A percentile compares a stretch with the other conserved stretches of the same genome.
These are phyloP conservation scores for Lotmaria passim DNA, from an alignment of 208 protist species.

Conservation along the genomic window DNA sequence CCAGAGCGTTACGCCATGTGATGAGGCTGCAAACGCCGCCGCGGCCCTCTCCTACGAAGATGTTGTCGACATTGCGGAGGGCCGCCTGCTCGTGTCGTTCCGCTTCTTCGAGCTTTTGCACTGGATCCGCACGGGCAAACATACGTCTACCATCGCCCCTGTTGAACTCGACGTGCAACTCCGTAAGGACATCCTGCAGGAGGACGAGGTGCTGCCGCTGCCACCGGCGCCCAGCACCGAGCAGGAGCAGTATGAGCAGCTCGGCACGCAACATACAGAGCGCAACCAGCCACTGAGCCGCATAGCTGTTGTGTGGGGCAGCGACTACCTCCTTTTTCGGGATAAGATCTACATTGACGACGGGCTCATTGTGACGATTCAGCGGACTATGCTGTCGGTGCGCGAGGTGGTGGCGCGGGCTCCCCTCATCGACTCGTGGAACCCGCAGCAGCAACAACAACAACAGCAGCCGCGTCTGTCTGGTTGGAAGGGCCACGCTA, in stretches of 20 bases:
- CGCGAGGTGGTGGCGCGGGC: slow-evolving; percentile 60
- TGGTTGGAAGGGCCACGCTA: background rate
- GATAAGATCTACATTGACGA: slow-evolving; percentile 86
- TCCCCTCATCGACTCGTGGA: slow-evolving; percentile 1
- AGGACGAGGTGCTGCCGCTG: slow-evolving; percentile 67
- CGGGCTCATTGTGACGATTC: slow-evolving; percentile 74
- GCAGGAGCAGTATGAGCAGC: slow-evolving; percentile 55
- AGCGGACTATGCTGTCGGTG: slow-evolving; percentile 73
- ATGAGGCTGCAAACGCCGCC: background rate
- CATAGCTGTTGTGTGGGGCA: slow-evolving; percentile 70
- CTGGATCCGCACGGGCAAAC: slow-evolving; percentile 44
- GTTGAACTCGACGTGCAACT: slow-evolving; percentile 61
- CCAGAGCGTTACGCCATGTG: background rate
- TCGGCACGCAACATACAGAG: slow-evolving; percentile 76
- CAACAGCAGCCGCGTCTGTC: slow-evolving; percentile 27
- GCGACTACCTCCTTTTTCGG: slow-evolving; percentile 67
- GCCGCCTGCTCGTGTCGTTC: slow-evolving; percentile 58
- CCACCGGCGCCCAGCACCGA: slow-evolving; percentile 50
- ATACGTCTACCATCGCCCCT: slow-evolving; percentile 54
- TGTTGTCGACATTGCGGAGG: slow-evolving; percentile 60
- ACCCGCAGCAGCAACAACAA: slow-evolving; percentile 16
- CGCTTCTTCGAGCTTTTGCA: slow-evolving; percentile 68
- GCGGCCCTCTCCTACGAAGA: slow-evolving; percentile 40
- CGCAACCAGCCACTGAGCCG: slow-evolving; percentile 84
- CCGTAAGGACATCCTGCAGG: slow-evolving; percentile 84